Base-by-base conservation (phyloP, 805 yeast genomes). In the Monosporozyma siamensis region DNA sequence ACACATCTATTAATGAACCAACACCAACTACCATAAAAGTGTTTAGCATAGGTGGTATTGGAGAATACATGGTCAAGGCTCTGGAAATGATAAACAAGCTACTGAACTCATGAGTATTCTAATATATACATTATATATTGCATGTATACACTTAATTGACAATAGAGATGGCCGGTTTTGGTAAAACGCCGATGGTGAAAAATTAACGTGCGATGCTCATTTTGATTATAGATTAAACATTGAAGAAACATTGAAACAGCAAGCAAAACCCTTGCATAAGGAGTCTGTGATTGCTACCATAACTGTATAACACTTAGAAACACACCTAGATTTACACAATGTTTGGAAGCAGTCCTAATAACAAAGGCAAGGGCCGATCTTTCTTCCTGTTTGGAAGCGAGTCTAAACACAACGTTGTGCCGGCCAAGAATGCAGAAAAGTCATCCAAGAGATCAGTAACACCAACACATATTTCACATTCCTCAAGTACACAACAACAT, bases 21-120 rank as follows among this genome's bases (percentile, higher is more conserved):
- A 64, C 59, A 38, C 60, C 61, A n/a, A 54, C 58, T 25, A 55
- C 64, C 11, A 53, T 55, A 6, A 48, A 61, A 32, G 55, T 56
- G 3, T 48, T 60, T 0, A 57, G 61, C 34, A 51, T 60, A 20
- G 65, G 65, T 27, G 64, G 65, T 6, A 54, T 59, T 12, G 60
- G 58, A 4, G 65, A 59, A 38, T 57, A 61, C 43, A 55, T 58
- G 27, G 31, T 50, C n/a, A 49, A 49, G 15, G 62, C 63, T 7
- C 34, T 61, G 23, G 53, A 51, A 15, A 34, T 53, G 24, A 48
- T 60, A 17, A 38, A 42, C 12, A 42, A 47, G 20, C 42, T 53
- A 11, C 38, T 52, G 45, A 27, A 26, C 9, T 40, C 43, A 8
- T 40, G 11, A 6, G 7, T 11, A 39, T 15, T 21, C 14, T 24